Base-by-base conservation (phyloP, 192 early-diverging fungal genomes). In the Phycomyces blakesleeanus region DNA sequence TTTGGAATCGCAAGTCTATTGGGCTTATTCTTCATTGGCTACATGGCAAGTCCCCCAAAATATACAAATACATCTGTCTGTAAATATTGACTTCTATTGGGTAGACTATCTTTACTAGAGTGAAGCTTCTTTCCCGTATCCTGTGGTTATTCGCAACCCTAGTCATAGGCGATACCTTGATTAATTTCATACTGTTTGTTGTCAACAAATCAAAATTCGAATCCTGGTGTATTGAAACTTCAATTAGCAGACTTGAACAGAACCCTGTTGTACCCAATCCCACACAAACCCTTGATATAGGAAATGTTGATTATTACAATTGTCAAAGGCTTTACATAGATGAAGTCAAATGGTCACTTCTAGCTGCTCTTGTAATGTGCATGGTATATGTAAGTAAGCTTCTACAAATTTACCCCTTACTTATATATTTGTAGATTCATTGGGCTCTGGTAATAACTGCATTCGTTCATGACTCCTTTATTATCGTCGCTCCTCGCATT, bases 261-360 rank as follows among this genome's bases (percentile, higher is more conserved):
- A 38, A 26, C 15, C 18, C 9, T 20, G 7, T 42, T 51, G 18
- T 51, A 61, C 20, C 49, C 9, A 4, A n/a, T 4, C 15, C 29
- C n/a, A 16, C 1, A 20, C n/a, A 44, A 1, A 0, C 25, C 20
- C 18, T 50, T 27, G 34, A 20, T 6, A 51, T 61, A 20, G 38
- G 49, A 16, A 22, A 49, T 16, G n/a, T 24, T 16, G 49, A 61
- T 21, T 50, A 24, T 22, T 61, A 61, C 51, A 61, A 61, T 14
- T 61, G 59, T 51, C n/a, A 51, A n/a, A 50, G 59, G 15, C 25
- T 61, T 15, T 61, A 38, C 22, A 15, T 38, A 22, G 59, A 51
- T 51, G 59, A 61, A 51, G 34, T 61, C 14, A 61, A 61, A 25
- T 61, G 59, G 59, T 39, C 49, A 12, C n/a, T 61, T 39, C n/a